Evolutionary conservation across 2,329 filamentous ascomycete genomes (phyloP), one percentile per base, ranked within the genome.

Genomic region (Fusarium nodosum): DNA sequence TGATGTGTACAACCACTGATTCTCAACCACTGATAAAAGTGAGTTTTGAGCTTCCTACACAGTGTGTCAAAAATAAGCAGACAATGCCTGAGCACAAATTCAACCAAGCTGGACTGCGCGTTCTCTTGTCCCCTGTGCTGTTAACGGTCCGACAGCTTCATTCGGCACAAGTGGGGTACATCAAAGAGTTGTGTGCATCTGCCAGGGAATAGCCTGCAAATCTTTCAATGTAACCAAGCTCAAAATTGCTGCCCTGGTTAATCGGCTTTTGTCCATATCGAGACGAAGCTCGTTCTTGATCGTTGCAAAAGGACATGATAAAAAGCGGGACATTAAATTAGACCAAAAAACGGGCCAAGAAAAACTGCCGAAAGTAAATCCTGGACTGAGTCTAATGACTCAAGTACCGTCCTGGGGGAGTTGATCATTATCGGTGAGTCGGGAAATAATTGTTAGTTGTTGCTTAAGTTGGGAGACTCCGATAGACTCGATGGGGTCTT

Each of bases 291-390:
- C 53, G 46, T 56, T 63, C n/a, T 50, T 56, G 51, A 69, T 62
- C 46, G 42, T 58, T 67, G 52, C 45, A 38, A 52, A 61, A 56
- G 48, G 28, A 24, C 51, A 28, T 51, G 54, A 50, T 46, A 31
- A 64, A 69, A 69, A 69, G 67, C 63, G 67, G 67, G 67, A 69
- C 66, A 38, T 60, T 33, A 68, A 60, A 69, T 70, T 70, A 55
- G 63, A 68, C 51, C 51, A 45, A 68, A 54, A 51, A 51, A 51
- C 42, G 44, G 57, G 58, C 66, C 66, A 67, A 66, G 60, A 39
- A 68, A 68, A 68, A 68, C 45, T 68, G 64, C 65, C 65, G 65
- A 68, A 60, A 64, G 46, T 46, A 41, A 51, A 56, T 65, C 34
- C 41, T 66, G 42, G 55, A 63, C 51, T 28, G 55, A 50, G 55